Conservation (phyloP, 345 rosid genomes). For the Clarkia xantiana region DNA sequence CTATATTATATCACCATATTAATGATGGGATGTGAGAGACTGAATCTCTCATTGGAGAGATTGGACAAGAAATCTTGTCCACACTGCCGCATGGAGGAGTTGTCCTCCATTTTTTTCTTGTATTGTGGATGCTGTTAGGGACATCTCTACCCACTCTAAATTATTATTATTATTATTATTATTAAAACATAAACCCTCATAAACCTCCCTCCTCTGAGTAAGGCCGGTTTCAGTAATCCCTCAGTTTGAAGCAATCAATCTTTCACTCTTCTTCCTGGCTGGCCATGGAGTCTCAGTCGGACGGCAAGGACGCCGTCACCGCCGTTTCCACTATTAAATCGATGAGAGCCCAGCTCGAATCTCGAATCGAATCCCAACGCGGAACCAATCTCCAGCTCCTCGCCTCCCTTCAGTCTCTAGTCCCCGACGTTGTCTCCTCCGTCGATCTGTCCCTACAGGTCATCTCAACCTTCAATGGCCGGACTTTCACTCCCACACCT, state of each 20-base stretch:
- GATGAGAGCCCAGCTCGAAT: conserved; percentile 49
- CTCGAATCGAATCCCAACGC: conserved; percentile 50
- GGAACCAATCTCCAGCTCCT: conserved; percentile 49
- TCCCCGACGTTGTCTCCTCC: conserved; percentile 57
- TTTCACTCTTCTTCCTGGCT: background rate
- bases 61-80: no score
- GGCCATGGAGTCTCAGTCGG: conserved; percentile 31
- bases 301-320: conserved; percentile 21
- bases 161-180: no score
- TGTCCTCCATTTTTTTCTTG: no score
- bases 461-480: conserved; percentile 56
- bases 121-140: no score
- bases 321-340: conserved; percentile 34
- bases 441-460: conserved; percentile 64
- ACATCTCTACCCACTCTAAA: no score
- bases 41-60: no score
- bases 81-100: no score
- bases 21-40: no score
- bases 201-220: background rate
- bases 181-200: no score
- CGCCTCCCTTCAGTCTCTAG: conserved; percentile 48
- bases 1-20: no score
- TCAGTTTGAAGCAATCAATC: background rate
- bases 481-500: conserved; percentile 53
- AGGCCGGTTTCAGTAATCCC: no score